Conservation (phyloP, 352 stramenopile genomes). For the Phytopythium delawarense region DNA sequence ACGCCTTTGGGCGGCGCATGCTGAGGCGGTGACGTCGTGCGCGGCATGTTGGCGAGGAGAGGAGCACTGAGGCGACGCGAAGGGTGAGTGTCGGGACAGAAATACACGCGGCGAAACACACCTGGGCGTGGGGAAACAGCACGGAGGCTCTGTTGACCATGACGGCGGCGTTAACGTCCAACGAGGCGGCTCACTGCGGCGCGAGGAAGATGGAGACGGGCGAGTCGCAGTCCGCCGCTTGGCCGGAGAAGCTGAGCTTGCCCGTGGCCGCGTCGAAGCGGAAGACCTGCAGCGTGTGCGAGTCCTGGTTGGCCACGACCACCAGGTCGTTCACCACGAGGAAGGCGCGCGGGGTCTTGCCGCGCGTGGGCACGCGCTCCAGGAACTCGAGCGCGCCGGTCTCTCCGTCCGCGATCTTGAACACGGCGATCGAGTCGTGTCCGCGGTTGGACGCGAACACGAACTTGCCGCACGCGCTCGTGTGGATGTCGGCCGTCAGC, state of each 20-base stretch:
- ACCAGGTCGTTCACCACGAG: conserved; percentile 48
- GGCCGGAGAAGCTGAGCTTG: conserved; percentile 39
- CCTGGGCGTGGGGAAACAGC: not conserved
- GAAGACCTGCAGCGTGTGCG: conserved; percentile 59
- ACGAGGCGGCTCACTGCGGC: not conserved
- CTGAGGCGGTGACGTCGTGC: not conserved
- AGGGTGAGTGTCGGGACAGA: not conserved
- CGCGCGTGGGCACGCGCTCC: conserved; percentile 38
- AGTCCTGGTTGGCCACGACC: conserved; percentile 63
- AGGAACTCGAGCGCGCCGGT: conserved; percentile 39
- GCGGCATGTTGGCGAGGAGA: not conserved
- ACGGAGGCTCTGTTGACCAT: not conserved
- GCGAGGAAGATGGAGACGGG: conserved; percentile 44
- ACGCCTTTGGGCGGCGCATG: conserved; percentile 18
- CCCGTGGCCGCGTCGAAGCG: conserved; percentile 34
- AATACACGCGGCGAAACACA: not conserved
- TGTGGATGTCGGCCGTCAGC: conserved; percentile 49
- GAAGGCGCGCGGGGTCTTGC: conserved; percentile 53
- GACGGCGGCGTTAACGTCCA: not conserved
- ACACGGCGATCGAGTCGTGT: conserved; percentile 61
- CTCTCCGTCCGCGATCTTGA: conserved; percentile 35
- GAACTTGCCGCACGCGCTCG: conserved; percentile 46
- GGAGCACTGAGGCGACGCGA: not conserved
- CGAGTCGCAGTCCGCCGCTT: conserved; percentile 40
- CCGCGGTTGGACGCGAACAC: conserved; percentile 64